Evolutionary conservation across 169 alveolate species (phyloP).

Genomic region (Eimeria zaria): DNA sequence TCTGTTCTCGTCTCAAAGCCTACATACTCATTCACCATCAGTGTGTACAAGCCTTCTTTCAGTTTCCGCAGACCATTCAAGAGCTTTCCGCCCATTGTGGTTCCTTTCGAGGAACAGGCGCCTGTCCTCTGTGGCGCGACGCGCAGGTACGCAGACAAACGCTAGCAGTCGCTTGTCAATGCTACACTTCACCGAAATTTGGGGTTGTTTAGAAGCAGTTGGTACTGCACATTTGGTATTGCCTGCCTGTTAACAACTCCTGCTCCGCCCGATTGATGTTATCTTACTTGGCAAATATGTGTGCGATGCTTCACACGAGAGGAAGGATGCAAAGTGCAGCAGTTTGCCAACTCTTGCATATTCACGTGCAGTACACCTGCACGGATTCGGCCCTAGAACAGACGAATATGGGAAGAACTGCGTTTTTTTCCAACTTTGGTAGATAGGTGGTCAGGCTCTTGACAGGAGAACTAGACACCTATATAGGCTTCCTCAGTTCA

Average conservation of each 20-base stretch:
- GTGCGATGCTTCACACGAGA: neutral
- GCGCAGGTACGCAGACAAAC: constrained; percentile 63
- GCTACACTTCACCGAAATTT: neutral
- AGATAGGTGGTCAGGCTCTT: no score
- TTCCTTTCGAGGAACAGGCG: constrained; percentile 78
- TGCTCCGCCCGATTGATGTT: neutral
- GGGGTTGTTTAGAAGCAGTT: neutral
- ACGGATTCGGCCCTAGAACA: neutral
- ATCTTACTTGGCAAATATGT: neutral
- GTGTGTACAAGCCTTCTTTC: constrained; percentile 3
- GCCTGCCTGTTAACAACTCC: neutral
- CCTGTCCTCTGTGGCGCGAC: constrained; percentile 60
- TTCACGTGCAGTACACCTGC: neutral
- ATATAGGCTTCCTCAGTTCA: no score
- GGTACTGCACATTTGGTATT: neutral
- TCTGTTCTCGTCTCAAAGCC: constrained; percentile 66
- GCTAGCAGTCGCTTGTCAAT: constrained; percentile 17
- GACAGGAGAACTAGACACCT: no score
- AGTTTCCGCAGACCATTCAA: constrained; percentile 31
- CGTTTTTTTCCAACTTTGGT: neutral
- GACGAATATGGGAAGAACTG: neutral
- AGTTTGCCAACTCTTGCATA: neutral
- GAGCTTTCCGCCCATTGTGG: constrained; percentile 34
- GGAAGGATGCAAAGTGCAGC: neutral
- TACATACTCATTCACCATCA: constrained; percentile 55